Base-by-base conservation (phyloP, 2,329 filamentous ascomycete species). In the Balansia obtecta region DNA sequence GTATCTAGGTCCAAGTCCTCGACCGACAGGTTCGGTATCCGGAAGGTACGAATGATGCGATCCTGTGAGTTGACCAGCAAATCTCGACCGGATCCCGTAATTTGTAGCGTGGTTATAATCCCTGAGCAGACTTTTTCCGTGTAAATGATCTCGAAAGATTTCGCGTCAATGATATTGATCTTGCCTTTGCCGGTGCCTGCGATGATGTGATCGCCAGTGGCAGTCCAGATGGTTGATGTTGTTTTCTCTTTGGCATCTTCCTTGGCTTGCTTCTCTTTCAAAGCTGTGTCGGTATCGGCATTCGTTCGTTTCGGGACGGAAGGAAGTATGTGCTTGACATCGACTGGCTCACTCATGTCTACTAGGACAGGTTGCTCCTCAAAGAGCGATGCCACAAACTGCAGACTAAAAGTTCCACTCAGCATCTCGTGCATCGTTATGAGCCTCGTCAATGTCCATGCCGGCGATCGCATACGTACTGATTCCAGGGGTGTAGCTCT, bases 221-320 rank as follows among this genome's bases (percentile, higher is more conserved):
- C 79, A 0, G 88, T 91, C 72, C 94, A 98, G 34, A 95, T 82
- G 1, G 89, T 88, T 22, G 89, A 89, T 4, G 91, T 97, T 0
- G 93, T 97, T 64, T 89, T 88, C 65, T 96, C 88, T 63, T 95
- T 96, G 12, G 88, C 88, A 62, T 97, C 91, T 62, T 95, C 88
- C 45, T 88, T 89, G 1, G 84, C 83, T 63, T 91, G 86, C 65
- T 95, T 96, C 61, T 94, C 88, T 52, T 80, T 83, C 22, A 76
- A 68, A 8, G 82, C 75, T 45, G 83, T 78, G 57, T 93, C 87
- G 56, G 75, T 76, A 54, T 88, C 85, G 50, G 79, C 71, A 50
- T 82, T 79, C 6, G 82, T 74, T 59, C 90, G 82, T 63, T 86
- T 86, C 32, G 90, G 91, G 2, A 84, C 82, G 8, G 90, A 94